A percentile compares a stretch with the other conserved stretches of the same genome.
These are phyloP conservation scores for Trametes villosa DNA, from an alignment of 768 basidiomycete species.

Conservation along the genomic window DNA sequence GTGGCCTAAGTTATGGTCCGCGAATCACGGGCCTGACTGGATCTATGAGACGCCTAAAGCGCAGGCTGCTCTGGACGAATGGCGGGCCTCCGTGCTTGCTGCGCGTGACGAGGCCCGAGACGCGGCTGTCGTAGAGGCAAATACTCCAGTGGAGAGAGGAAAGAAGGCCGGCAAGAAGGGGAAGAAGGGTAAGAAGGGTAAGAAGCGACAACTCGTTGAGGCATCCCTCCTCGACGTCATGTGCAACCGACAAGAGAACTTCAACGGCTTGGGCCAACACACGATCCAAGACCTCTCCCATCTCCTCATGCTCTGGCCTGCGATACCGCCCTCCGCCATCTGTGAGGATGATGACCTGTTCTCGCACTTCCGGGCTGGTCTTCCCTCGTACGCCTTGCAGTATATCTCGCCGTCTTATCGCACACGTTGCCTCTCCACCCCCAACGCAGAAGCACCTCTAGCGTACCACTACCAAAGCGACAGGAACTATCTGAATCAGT, in stretches of 20 bases:
- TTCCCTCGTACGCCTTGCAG: neutral
- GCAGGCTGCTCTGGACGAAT: neutral
- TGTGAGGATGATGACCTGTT: neutral
- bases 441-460: neutral
- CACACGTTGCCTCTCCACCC: neutral
- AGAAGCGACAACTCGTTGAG: neutral
- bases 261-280: constrained; percentile 7
- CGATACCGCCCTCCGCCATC: neutral
- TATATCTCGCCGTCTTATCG: too few relatives aligned
- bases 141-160: too few relatives aligned
- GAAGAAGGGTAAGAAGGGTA: neutral
- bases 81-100: neutral
- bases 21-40: constrained; percentile 1
- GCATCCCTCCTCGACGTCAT: neutral
- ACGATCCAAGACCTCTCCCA: constrained; percentile 1
- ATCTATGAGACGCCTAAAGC: neutral
- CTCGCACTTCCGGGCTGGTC: neutral
- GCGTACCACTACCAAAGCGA: constrained; percentile 1
- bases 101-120: too few relatives aligned
- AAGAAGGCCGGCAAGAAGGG: too few relatives aligned
- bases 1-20: neutral
- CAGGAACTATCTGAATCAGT: neutral
- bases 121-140: too few relatives aligned
- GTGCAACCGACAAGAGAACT: neutral
- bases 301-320: neutral